Percentiles rank a stretch among this genome's conserved stretches.
phyloP scores from a whole-genome alignment of 2,329 filamentous ascomycete genomes.

The Colletotrichum cuscutae region DNA sequence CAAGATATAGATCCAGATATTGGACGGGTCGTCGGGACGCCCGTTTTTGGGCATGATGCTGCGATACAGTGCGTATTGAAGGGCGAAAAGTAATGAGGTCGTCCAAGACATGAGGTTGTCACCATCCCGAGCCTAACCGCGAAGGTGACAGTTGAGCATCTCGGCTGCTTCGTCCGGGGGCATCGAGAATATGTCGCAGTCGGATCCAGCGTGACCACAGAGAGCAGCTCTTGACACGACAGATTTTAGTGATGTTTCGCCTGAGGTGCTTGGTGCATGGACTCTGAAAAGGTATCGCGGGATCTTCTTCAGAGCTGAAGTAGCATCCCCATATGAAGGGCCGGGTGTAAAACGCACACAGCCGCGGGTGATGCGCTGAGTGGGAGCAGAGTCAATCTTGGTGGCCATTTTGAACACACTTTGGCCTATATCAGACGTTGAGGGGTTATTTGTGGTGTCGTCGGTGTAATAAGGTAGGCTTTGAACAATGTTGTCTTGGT shows the following conservation, averaged over 20 bases:
- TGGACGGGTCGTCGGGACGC: not conserved
- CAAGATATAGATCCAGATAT: not conserved
- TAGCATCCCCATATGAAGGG: not conserved
- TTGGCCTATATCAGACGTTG: no score
- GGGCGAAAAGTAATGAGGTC: not conserved
- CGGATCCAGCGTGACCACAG: not conserved
- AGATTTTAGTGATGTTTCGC: not conserved
- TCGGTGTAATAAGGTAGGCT: no score
- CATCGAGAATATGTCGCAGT: not conserved
- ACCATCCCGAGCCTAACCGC: not conserved
- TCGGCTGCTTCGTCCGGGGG: not conserved
- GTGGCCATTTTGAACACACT: no score
- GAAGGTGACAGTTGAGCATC: not conserved
- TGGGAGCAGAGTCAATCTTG: no score
- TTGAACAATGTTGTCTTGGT: no score
- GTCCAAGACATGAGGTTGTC: not conserved
- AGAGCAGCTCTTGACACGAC: not conserved
- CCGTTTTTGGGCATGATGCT: not conserved
- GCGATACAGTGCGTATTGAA: not conserved
- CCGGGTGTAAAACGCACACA: not conserved
- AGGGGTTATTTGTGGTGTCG: no score
- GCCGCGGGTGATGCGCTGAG: not conserved
- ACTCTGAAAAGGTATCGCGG: not conserved
- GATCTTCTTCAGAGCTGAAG: not conserved
- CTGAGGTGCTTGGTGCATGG: not conserved